Evolutionary conservation across 345 rosid genomes (phyloP), one percentile per base, ranked within the genome.

Genomic region (Arabis hirsuta): DNA sequence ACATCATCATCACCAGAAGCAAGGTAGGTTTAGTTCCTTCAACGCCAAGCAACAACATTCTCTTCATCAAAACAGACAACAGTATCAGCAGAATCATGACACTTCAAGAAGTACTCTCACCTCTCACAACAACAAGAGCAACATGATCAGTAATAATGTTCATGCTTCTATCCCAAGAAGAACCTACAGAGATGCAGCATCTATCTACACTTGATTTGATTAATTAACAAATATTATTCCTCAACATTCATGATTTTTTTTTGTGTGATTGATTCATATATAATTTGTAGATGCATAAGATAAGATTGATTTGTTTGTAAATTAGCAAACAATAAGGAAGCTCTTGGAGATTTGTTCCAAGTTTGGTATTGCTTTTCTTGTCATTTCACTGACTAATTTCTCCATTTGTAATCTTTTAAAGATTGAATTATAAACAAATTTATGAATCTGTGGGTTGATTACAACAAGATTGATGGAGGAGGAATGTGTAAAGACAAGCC

Each of bases 1-100:
- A 74, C 44, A 62, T 44, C 64, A 46, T 44, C 64, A 50, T 50
- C 44, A 26, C 9, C 79, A 81, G 24, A 86, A 84, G 65, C 87
- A 88, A 78, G 86, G 84, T 58, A 85, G 86, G 82, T 65, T 78
- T 71, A 78, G 56, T 77, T 79, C 87, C 60, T 77, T 66, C 66
- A 82, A 71, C 76, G 51, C 82, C 71, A 84, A 80, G 73, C 81
- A 83, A 72, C 82, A 77, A 59, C 71, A 70, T 42, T 39, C 71
- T 55, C 46, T 61, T 70, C 79, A 65, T 32, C 76, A 76, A 32
- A 70, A 70, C 60, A 70, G 55, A 42, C 71, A 70, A 63, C 45
- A 48, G 14, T 55, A 69, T 45, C 78, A 79, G 59, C 82, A 74
- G 53, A 71, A 73, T n/a, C 70, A 84, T 3, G 74, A 75, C 31